phyloP scores from a whole-genome alignment of 352 stramenopile species.

The Discostella stelligera region DNA sequence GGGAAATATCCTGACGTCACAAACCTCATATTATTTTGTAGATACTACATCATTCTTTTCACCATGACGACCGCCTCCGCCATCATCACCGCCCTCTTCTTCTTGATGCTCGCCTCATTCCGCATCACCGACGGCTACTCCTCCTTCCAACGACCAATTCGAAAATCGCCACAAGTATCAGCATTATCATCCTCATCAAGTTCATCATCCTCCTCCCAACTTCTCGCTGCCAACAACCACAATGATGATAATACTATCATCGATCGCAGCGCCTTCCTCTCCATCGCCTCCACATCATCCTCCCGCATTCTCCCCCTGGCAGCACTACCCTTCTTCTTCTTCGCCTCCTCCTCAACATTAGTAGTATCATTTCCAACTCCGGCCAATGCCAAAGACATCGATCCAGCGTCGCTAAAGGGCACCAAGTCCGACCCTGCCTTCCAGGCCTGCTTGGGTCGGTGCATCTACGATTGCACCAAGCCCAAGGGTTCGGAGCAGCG shows the following conservation, averaged over 20 bases:
- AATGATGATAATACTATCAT: background rate
- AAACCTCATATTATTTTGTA: background rate
- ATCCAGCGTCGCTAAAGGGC: constrained; percentile 51
- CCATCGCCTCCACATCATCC: constrained; percentile 13
- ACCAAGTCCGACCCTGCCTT: constrained; percentile 71
- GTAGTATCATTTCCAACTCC: background rate
- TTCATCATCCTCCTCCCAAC: background rate
- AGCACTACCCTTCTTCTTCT: background rate
- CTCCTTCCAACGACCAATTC: background rate
- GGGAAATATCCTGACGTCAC: constrained; percentile 1
- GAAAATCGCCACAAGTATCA: constrained; percentile 4
- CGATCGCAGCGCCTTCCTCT: constrained; percentile 23
- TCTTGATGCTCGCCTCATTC: constrained; percentile 16
- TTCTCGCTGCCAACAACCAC: background rate
- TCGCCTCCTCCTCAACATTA: background rate
- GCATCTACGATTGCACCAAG: constrained; percentile 79
- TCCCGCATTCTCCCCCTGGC: constrained; percentile 27
- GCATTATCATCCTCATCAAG: constrained; percentile 4
- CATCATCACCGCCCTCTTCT: background rate
- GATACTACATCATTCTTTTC: too few species aligned
- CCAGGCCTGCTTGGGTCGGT: constrained; percentile 58
- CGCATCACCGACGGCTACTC: constrained; percentile 25
- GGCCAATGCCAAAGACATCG: constrained; percentile 60
- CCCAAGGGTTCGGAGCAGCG: constrained; percentile 72
- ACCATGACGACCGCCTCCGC: constrained; percentile 18